phyloP scores from a whole-genome alignment of 192 early-diverging fungal genomes.

The Rhizoclosmatium sp. region DNA sequence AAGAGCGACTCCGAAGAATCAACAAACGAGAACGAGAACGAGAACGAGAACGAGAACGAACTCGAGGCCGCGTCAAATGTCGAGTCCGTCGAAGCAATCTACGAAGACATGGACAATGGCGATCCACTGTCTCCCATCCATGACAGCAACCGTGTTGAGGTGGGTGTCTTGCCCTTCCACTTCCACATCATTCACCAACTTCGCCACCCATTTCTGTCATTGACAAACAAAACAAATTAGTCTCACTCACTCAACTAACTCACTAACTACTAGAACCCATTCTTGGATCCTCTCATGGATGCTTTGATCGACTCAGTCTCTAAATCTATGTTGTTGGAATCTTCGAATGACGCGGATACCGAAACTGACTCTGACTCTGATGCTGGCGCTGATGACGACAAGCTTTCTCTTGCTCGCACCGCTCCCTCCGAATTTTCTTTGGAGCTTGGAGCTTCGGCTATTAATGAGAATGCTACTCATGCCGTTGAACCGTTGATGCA shows the following conservation, averaged over 20 bases:
- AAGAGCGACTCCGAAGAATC: neutral
- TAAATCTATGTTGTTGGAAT: conserved; percentile 16
- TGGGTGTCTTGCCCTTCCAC: neutral
- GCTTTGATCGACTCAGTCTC: conserved; percentile 19
- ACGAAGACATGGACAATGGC: conserved; percentile 12
- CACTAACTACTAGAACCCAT: conserved; percentile 4
- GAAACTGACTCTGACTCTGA: neutral
- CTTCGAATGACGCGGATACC: neutral
- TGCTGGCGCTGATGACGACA: neutral
- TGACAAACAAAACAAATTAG: neutral
- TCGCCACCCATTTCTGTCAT: neutral
- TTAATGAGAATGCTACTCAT: neutral
- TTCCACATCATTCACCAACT: neutral
- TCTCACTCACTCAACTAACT: conserved; percentile 2
- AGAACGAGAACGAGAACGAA: neutral
- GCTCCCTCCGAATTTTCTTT: conserved; percentile 1
- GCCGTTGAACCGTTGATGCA: conserved; percentile 1
- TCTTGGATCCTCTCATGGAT: conserved; percentile 33
- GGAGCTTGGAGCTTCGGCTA: conserved; percentile 13
- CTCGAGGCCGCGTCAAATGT: conserved; percentile 1
- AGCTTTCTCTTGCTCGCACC: neutral
- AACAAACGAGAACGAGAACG: neutral
- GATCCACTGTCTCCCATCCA: neutral
- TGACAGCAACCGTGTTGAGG: neutral
- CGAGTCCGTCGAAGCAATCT: conserved; percentile 25